phyloP scores from a whole-genome alignment of 352 stramenopile genomes.

The Phytopythium sindhum region DNA sequence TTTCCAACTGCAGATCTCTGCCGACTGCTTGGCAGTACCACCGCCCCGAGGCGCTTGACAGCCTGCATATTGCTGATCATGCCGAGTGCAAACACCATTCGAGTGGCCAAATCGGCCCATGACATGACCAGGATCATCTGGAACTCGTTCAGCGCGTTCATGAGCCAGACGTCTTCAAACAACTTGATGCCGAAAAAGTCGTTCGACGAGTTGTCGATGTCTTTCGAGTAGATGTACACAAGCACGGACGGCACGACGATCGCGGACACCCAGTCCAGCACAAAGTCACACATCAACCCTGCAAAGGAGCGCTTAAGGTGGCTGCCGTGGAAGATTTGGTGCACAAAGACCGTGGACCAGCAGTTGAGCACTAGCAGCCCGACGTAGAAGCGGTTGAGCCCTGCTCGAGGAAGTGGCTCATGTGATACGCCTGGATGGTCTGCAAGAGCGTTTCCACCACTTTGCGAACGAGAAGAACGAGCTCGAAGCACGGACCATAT shows the following conservation, averaged over 20 bases:
- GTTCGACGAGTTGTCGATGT: conserved; percentile 11
- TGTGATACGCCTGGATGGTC: conserved; percentile 22
- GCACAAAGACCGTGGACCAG: conserved; percentile 29
- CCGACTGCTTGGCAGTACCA: neutral
- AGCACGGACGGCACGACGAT: conserved; percentile 24
- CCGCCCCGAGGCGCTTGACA: conserved; percentile 18
- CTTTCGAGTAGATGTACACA: conserved; percentile 16
- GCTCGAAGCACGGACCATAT: conserved; percentile 21
- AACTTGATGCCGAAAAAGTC: conserved; percentile 20
- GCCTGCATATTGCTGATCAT: conserved; percentile 33
- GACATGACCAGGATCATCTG: conserved; percentile 28
- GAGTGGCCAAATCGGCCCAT: conserved; percentile 21
- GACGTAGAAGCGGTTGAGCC: conserved; percentile 37
- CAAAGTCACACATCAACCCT: conserved; percentile 19
- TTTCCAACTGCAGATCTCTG: neutral
- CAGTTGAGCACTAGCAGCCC: conserved; percentile 28
- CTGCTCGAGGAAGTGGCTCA: conserved; percentile 26
- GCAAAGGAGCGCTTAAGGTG: conserved; percentile 23
- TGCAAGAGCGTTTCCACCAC: conserved; percentile 24
- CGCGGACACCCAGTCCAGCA: conserved; percentile 25
- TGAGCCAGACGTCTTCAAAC: conserved; percentile 30
- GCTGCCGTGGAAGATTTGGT: conserved; percentile 24
- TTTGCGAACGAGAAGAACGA: conserved; percentile 28
- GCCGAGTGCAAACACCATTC: conserved; percentile 27
- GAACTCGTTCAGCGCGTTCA: conserved; percentile 30